Percentiles rank a stretch among this genome's conserved stretches.
Evolutionary conservation across 164 flowering plant genomes (phyloP).

Genomic region (Saururus chinensis): DNA sequence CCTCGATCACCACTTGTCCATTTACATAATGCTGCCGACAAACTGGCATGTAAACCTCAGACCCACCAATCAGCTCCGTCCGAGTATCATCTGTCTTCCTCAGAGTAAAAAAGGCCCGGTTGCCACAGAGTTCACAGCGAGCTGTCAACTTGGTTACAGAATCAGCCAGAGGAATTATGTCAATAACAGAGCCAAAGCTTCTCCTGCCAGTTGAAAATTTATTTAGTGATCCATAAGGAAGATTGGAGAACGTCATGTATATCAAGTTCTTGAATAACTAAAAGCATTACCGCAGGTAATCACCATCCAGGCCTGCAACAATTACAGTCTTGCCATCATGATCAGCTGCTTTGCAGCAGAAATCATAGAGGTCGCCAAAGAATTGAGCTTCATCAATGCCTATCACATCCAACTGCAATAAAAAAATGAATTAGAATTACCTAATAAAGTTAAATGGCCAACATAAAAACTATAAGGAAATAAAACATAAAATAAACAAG

Average conservation of each 20-base stretch:
- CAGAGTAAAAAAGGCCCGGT: slow-evolving; percentile 67
- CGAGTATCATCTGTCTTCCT: slow-evolving; percentile 61
- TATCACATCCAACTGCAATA: slow-evolving; percentile 70
- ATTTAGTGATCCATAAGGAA: neutral
- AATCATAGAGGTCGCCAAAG: slow-evolving; percentile 84
- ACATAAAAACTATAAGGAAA: too few relatives aligned
- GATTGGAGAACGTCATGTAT: neutral
- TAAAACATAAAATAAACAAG: too few relatives aligned
- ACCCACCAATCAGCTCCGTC: slow-evolving; percentile 78
- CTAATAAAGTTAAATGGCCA: too few relatives aligned
- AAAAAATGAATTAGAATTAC: neutral
- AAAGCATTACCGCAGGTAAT: slow-evolving; percentile 59
- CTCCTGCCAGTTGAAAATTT: slow-evolving; percentile 34
- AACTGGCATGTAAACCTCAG: slow-evolving; percentile 92
- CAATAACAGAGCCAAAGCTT: slow-evolving; percentile 87
- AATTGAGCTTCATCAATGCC: slow-evolving; percentile 98
- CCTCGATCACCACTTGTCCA: slow-evolving; percentile 46
- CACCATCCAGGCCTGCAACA: slow-evolving; percentile 93
- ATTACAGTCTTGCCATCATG: slow-evolving; percentile 74
- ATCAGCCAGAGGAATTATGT: slow-evolving; percentile 82
- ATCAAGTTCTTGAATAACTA: neutral
- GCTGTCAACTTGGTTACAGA: slow-evolving; percentile 80
- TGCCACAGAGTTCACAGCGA: slow-evolving; percentile 81
- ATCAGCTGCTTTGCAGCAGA: slow-evolving; percentile 82
- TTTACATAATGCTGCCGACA: slow-evolving; percentile 78